Conservation (phyloP, 2,329 filamentous ascomycete genomes). For the Geosmithia morbida region DNA sequence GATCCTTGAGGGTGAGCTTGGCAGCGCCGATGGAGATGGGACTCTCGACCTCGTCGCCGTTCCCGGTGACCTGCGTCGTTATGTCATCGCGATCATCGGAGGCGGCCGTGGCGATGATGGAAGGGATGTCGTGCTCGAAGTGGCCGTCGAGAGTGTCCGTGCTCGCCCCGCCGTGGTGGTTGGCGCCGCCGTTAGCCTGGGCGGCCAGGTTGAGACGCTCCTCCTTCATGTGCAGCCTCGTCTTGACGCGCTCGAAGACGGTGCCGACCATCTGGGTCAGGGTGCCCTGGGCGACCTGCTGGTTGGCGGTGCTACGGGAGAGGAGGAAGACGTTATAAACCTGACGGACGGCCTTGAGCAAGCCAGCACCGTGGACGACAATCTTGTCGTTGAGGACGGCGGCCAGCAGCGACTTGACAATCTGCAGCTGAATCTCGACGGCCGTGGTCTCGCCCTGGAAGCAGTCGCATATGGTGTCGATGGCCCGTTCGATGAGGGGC, state of each 20-base stretch:
- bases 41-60: slow-evolving; percentile 15
- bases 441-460: slow-evolving; percentile 94
- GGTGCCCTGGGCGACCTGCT: slow-evolving; percentile 93
- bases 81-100: slow-evolving; percentile 1
- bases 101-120: background rate
- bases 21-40: slow-evolving; percentile 11
- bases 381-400: slow-evolving; percentile 98
- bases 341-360: slow-evolving; percentile 91
- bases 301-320: slow-evolving; percentile 85
- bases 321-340: slow-evolving; percentile 98
- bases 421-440: slow-evolving; percentile 87
- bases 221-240: slow-evolving; percentile 76
- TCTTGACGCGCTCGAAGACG: slow-evolving; percentile 90
- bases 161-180: slow-evolving; percentile 20
- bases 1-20: slow-evolving; percentile 52
- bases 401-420: slow-evolving; percentile 90
- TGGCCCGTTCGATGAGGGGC: slow-evolving; percentile 89
- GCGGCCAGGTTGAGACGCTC: slow-evolving; percentile 46
- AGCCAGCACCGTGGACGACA: slow-evolving; percentile 88
- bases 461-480: slow-evolving; percentile 98
- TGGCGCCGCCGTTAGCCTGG: slow-evolving; percentile 29
- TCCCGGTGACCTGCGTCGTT: slow-evolving; percentile 13
- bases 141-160: background rate
- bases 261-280: slow-evolving; percentile 98
- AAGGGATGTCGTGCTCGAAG: background rate